Evolutionary conservation across 2,329 filamentous ascomycete species (phyloP).

Genomic region (Penicillium sp.): DNA sequence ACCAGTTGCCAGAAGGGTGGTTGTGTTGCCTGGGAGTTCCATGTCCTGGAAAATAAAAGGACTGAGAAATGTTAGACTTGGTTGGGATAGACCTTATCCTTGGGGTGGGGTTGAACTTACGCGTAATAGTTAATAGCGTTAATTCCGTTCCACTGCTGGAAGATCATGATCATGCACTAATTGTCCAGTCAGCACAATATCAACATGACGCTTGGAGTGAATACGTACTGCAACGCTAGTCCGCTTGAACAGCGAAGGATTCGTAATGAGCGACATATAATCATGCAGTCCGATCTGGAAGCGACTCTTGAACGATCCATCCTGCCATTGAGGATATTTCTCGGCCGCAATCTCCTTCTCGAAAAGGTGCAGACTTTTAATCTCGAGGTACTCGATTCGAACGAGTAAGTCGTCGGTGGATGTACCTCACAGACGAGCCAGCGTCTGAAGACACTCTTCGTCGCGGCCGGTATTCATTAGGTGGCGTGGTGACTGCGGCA

Average conservation of each 20-base stretch:
- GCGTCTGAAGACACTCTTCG: slow-evolving; percentile 66
- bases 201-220: slow-evolving; percentile 51
- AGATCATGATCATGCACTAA: slow-evolving; percentile 17
- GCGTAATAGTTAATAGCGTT: slow-evolving; percentile 25
- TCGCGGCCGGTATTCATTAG: slow-evolving; percentile 72
- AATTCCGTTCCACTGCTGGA: slow-evolving; percentile 23
- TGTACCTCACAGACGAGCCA: slow-evolving; percentile 68
- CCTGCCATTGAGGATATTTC: slow-evolving; percentile 72
- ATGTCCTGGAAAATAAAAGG: slow-evolving; percentile 34
- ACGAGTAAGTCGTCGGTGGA: slow-evolving; percentile 69
- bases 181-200: slow-evolving; percentile 31
- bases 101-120: neutral
- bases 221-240: slow-evolving; percentile 53
- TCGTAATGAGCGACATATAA: slow-evolving; percentile 18
- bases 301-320: slow-evolving; percentile 60
- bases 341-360: slow-evolving; percentile 73
- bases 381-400: slow-evolving; percentile 76
- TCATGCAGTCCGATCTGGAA: slow-evolving; percentile 25
- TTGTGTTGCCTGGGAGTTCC: slow-evolving; percentile 36
- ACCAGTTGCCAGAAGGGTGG: slow-evolving; percentile 36
- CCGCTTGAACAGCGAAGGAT: slow-evolving; percentile 53
- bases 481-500: slow-evolving; percentile 79
- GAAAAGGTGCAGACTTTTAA: slow-evolving; percentile 76
- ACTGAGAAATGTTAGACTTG: neutral
- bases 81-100: too few species aligned